Conservation (phyloP, 495 filamentous ascomycete species). For the Lepraria neglecta region DNA sequence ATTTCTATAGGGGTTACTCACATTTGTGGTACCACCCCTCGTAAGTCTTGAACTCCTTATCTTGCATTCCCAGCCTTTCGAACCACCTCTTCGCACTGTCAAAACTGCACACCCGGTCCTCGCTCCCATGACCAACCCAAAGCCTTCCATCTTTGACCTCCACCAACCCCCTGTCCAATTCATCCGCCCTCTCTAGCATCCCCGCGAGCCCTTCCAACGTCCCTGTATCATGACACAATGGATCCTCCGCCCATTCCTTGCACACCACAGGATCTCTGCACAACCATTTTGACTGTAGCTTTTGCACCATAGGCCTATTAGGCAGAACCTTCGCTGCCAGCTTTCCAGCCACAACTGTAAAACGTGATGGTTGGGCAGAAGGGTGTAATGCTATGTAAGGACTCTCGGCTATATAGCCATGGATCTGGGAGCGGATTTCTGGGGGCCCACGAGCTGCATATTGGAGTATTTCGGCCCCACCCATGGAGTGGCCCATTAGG, state of each 20-base stretch:
- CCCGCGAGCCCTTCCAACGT: constrained; percentile 68
- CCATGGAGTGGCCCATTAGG: constrained; percentile 83
- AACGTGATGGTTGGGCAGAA: constrained; percentile 47
- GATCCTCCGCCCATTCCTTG: constrained; percentile 51
- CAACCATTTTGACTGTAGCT: constrained; percentile 52
- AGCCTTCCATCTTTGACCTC: constrained; percentile 29
- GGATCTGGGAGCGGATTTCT: constrained; percentile 38
- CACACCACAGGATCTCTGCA: constrained; percentile 57
- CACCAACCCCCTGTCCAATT: constrained; percentile 38
- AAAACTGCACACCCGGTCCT: constrained; percentile 59
- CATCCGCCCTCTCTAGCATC: constrained; percentile 62
- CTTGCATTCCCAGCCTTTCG: constrained; percentile 43
- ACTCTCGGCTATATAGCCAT: constrained; percentile 60
- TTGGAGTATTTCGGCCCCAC: constrained; percentile 63
- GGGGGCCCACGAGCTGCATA: constrained; percentile 41
- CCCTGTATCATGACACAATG: constrained; percentile 68
- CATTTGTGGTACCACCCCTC: constrained; percentile 71
- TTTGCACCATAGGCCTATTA: constrained; percentile 49
- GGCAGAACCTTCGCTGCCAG: constrained; percentile 61
- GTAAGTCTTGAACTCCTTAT: constrained; percentile 65
- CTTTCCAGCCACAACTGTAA: constrained; percentile 55
- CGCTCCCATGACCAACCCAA: constrained; percentile 36
- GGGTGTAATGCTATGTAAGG: constrained; percentile 67
- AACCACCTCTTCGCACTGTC: constrained; percentile 55
- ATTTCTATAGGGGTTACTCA: constrained; percentile 27